Conservation (phyloP, 139 green algal genomes). For the Gonium pectorale region DNA sequence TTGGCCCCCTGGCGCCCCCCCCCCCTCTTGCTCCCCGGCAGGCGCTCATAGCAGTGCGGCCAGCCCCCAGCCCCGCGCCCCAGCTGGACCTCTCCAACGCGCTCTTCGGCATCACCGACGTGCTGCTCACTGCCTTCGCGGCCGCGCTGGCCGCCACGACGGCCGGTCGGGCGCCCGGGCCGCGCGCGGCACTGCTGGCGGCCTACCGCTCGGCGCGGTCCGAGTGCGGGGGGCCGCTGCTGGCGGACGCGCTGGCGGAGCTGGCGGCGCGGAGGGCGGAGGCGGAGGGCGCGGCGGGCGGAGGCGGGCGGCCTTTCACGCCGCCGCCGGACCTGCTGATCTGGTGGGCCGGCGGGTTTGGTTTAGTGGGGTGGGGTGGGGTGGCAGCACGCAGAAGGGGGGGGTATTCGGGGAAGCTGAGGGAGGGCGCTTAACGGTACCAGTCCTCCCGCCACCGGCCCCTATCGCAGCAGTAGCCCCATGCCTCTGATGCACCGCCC, state of each 20-base stretch:
- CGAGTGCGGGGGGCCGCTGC: conserved; percentile 1
- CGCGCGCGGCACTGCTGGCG: not conserved
- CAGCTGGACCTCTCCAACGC: conserved; percentile 39
- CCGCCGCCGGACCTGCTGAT: conserved; percentile 16
- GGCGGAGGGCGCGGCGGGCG: not conserved
- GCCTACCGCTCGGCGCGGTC: conserved; percentile 31
- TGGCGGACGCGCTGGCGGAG: conserved; percentile 43
- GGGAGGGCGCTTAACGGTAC: too few relatives aligned
- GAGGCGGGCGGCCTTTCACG: too few relatives aligned
- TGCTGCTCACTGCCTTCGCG: conserved; percentile 47
- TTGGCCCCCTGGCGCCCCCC: too few relatives aligned
- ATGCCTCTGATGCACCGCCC: too few relatives aligned
- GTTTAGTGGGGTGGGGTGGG: too few relatives aligned
- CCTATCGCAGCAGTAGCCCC: too few relatives aligned
- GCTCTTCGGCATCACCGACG: conserved; percentile 43
- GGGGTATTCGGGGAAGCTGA: too few relatives aligned
- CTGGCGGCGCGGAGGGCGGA: not conserved
- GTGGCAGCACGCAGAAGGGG: too few relatives aligned
- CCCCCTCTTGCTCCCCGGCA: not conserved
- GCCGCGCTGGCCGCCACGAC: conserved; percentile 18
- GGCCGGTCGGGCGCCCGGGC: not conserved
- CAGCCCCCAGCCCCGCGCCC: not conserved
- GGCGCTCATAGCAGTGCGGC: conserved; percentile 3
- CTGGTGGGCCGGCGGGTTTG: too few relatives aligned
- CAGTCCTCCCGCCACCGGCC: too few relatives aligned